These are phyloP conservation scores for Aspergillus sp. DNA, from an alignment of 2,329 filamentous ascomycete species.

Conservation along the genomic window DNA sequence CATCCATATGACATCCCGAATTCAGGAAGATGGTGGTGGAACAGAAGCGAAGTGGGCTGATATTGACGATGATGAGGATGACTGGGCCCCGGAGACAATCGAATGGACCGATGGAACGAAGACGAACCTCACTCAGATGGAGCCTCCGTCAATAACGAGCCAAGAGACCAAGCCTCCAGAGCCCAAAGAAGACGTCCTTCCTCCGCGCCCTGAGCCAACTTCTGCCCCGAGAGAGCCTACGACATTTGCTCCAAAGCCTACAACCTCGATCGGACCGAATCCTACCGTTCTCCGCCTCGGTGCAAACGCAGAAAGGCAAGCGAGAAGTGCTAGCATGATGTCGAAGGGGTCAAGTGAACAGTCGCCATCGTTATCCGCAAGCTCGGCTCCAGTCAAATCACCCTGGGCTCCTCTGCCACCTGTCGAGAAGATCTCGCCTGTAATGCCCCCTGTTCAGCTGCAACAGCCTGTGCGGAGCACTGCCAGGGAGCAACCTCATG, in stretches of 20 bases:
- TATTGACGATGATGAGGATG: conserved; percentile 68
- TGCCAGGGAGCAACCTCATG: conserved; percentile 53
- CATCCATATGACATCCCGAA: conserved; percentile 64
- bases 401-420: conserved; percentile 88
- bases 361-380: conserved; percentile 47
- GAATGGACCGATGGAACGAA: conserved; percentile 70
- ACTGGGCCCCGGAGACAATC: conserved; percentile 66
- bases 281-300: conserved; percentile 50
- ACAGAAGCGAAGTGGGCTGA: conserved; percentile 69
- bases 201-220: conserved; percentile 18
- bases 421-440: conserved; percentile 74
- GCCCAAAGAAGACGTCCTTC: conserved; percentile 20
- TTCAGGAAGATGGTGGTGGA: conserved; percentile 60
- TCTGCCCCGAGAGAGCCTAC: conserved; percentile 24
- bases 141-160: conserved; percentile 20
- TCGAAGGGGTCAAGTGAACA: conserved; percentile 55
- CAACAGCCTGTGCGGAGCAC: conserved; percentile 51
- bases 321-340: conserved; percentile 43
- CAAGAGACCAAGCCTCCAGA: conserved; percentile 22
- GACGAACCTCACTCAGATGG: conserved; percentile 55
- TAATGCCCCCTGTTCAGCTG: conserved; percentile 52
- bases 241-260: conserved; percentile 35
- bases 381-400: conserved; percentile 68
- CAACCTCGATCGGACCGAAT: conserved; percentile 49
- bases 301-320: conserved; percentile 46